These are phyloP conservation scores for Tubosaeta brunneosetosa DNA, from an alignment of 768 basidiomycete species.

Conservation along the genomic window DNA sequence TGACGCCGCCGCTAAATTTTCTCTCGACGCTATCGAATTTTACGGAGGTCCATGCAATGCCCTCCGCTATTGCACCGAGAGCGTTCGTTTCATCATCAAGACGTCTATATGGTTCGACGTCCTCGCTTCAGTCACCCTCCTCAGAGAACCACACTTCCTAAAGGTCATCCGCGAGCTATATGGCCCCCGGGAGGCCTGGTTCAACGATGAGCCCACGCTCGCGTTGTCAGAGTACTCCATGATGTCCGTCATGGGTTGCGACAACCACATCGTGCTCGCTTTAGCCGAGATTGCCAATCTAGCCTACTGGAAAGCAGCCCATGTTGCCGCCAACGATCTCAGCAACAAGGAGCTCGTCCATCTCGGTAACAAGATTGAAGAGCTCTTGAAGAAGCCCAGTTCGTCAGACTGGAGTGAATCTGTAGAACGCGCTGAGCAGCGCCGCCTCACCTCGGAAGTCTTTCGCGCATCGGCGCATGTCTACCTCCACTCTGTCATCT, in stretches of 20 bases:
- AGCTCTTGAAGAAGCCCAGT: conserved; percentile 22
- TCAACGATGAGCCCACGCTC: conserved; percentile 36
- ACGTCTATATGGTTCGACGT: conserved; percentile 88
- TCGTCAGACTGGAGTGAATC: conserved; percentile 3
- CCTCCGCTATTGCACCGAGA: conserved; percentile 44
- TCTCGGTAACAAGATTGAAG: conserved; percentile 50
- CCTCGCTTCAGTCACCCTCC: conserved; percentile 70
- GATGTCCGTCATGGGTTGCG: conserved; percentile 82
- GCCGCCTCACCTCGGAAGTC: conserved; percentile 48
- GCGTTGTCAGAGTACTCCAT: conserved; percentile 52
- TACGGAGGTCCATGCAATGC: conserved; percentile 41
- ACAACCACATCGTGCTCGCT: conserved; percentile 73
- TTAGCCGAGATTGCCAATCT: conserved; percentile 69
- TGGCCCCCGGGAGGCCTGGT: conserved; percentile 16
- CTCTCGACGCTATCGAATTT: conserved; percentile 42
- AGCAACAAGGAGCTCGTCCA: conserved; percentile 58
- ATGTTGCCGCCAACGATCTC: conserved; percentile 40
- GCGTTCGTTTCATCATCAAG: conserved; percentile 70
- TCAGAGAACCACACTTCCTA: conserved; percentile 53
- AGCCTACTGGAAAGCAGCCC: conserved; percentile 57
- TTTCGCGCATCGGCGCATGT: conserved; percentile 74
- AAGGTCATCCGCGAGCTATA: conserved; percentile 54
- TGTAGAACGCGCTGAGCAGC: conserved; percentile 29
- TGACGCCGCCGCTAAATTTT: conserved; percentile 53
- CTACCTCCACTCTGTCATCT: conserved; percentile 73